Evolutionary conservation across 1,284 basidiomycete species (phyloP), one percentile per base, ranked within the genome.

Genomic region (Sutorius eximius): DNA sequence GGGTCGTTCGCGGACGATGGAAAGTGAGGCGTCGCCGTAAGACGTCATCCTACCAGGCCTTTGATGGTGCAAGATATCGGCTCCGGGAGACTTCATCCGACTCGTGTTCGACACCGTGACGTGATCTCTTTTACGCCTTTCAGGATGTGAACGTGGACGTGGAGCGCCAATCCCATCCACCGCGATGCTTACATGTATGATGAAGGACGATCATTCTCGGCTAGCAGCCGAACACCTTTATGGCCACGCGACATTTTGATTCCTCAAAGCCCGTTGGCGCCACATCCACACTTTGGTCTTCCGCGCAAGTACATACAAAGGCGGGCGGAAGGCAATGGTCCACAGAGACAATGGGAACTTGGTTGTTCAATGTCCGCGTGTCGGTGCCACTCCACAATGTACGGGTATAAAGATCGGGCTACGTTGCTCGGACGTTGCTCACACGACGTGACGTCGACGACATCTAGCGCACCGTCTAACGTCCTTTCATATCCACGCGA

Each of bases 361-460:
- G 9, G 49, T 37, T 33, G n/a, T 24, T 27, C 36, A 36, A 13
- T 57, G 58, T 43, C 40, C n/a, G 42, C 13, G 29, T 15, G 40
- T 38, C 33, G 20, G 44, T 47, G 64, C 49, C 57, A 65, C 61
- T 54, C 51, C 22, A 30, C 11, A 22, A 54, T 49, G 37, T 9
- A 27, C 30, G n/a, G 33, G 40, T 64, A 66, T 66, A 66, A 67
- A 64, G 13, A 16, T n/a, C 29, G 11, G 42, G 8, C 24, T 13
- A 15, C 20, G 12, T 24, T 34, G 40, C 34, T 22, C 12, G 45
- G 13, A 27, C 20, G 45, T 22, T 8, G 34, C 36, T 30, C 15
- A 24, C 27, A 20, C 33, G 5, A 5, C 33, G 29, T 18, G 34
- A 45, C 32, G 29, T 42, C 3, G 29, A 27, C 60, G 27, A 42